Conservation (phyloP, 352 stramenopile genomes). For the Globisporangium emineosum region DNA sequence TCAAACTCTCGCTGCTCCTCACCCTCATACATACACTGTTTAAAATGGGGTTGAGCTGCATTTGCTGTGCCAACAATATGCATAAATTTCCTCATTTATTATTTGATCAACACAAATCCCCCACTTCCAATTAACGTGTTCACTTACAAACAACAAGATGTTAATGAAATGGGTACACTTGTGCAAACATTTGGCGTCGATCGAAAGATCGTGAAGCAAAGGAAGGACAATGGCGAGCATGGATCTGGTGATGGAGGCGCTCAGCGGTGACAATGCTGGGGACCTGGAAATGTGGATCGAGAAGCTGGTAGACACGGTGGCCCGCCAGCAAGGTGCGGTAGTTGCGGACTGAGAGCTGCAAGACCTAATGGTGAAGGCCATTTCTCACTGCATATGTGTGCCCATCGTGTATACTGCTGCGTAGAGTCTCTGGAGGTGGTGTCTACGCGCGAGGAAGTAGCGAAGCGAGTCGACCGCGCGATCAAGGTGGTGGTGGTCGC, state of each 20-base stretch:
- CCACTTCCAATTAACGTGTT: no score
- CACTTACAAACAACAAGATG: no score
- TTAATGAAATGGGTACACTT: slow-evolving; percentile 1
- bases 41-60: no score
- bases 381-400: neutral
- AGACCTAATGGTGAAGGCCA: neutral
- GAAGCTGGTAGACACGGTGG: slow-evolving; percentile 33
- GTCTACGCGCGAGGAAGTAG: slow-evolving; percentile 19
- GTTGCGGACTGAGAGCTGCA: neutral
- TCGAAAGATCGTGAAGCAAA: neutral
- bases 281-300: slow-evolving; percentile 28
- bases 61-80: no score
- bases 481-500: slow-evolving; percentile 9
- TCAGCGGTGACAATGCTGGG: neutral
- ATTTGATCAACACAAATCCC: no score
- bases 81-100: no score
- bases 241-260: slow-evolving; percentile 1
- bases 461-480: slow-evolving; percentile 14
- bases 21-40: no score
- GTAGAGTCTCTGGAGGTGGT: slow-evolving; percentile 21
- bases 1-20: no score
- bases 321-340: slow-evolving; percentile 21
- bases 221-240: neutral
- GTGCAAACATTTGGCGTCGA: neutral
- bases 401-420: neutral